Evolutionary conservation across 2,329 filamentous ascomycete genomes (phyloP), one percentile per base, ranked within the genome.

Genomic region (Penicillium sp.): DNA sequence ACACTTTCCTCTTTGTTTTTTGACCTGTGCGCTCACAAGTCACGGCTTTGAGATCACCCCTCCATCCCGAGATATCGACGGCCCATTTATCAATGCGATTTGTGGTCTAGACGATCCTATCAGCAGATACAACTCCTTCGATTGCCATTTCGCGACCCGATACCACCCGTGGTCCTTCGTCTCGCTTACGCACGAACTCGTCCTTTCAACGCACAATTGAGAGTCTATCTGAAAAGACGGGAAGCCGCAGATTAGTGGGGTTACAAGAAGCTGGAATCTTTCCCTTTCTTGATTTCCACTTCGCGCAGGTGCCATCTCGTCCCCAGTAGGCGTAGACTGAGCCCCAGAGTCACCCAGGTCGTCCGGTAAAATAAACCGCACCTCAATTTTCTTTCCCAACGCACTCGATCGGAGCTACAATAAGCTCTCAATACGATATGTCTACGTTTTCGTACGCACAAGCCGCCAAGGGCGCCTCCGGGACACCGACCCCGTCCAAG

Each of bases 381-480:
- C 45, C 49, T 58, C 51, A 46, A 17, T 22, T 48, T 43, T 50
- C 33, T 42, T 35, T 10, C 1, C 13, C 24, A 10, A 21, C 5
- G 24, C 26, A 35, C 19, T 19, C 38, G 22, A 55, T 34, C 45
- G 53, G 43, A 52, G 42, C 55, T 56, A 67, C 54, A 54, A 77
- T 77, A 75, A 69, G 65, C 48, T 64, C 62, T 48, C 69, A 63
- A 58, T 56, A 64, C 60, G 63, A 63, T 63, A 73, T 79, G 55
- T 76, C 81, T 54, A 76, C 81, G 31, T 95, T 96, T 68, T 96
- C 91, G 53, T 97, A 97, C 71, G 91, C 91, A 63, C 89, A 95
- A 78, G 91, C 91, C 65, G 91, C 91, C 53, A 93, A 93, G 71
- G 88, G 90, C 64, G 80, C 85, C 62, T 73, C 79, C 49, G 65